phyloP scores from a whole-genome alignment of 352 stramenopile genomes.

The Globisporangium carolinianum region DNA sequence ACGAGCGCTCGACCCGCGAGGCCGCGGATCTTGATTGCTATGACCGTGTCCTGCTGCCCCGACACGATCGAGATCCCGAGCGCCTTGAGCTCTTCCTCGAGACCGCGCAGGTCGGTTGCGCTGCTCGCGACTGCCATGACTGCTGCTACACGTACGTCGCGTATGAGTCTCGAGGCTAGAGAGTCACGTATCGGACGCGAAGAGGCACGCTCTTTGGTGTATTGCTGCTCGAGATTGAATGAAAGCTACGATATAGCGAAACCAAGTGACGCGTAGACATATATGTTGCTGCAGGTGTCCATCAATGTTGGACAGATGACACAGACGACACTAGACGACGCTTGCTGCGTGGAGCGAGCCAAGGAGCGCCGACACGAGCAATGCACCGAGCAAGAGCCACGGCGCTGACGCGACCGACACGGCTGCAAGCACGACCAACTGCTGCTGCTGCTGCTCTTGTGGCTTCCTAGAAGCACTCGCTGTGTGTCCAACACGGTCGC shows the following conservation, averaged over 20 bases:
- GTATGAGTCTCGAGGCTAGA: too few relatives aligned
- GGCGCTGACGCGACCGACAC: constrained; percentile 20
- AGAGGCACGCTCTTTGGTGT: too few relatives aligned
- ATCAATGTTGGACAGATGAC: too few relatives aligned
- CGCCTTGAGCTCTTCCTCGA: constrained; percentile 82
- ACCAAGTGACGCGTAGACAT: neutral
- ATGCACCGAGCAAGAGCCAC: constrained; percentile 22
- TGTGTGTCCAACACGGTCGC: constrained; percentile 6
- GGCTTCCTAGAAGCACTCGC: neutral
- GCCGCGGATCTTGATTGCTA: constrained; percentile 72
- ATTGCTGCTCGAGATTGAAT: neutral
- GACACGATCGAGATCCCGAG: constrained; percentile 70
- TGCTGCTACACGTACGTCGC: neutral
- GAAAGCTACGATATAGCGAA: constrained; percentile 24
- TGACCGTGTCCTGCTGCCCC: constrained; percentile 64
- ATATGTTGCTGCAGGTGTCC: too few relatives aligned
- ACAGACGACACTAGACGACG: neutral
- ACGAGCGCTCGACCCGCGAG: constrained; percentile 52
- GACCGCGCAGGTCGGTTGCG: constrained; percentile 33
- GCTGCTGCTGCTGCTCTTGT: constrained; percentile 4
- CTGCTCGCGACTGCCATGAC: neutral
- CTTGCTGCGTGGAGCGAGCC: constrained; percentile 1
- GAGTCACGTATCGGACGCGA: too few relatives aligned
- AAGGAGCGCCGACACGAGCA: constrained; percentile 6
- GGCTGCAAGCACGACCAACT: constrained; percentile 13